Evolutionary conservation across 2,329 filamentous ascomycete species (phyloP).

Genomic region (Pseudocercospora vitis): DNA sequence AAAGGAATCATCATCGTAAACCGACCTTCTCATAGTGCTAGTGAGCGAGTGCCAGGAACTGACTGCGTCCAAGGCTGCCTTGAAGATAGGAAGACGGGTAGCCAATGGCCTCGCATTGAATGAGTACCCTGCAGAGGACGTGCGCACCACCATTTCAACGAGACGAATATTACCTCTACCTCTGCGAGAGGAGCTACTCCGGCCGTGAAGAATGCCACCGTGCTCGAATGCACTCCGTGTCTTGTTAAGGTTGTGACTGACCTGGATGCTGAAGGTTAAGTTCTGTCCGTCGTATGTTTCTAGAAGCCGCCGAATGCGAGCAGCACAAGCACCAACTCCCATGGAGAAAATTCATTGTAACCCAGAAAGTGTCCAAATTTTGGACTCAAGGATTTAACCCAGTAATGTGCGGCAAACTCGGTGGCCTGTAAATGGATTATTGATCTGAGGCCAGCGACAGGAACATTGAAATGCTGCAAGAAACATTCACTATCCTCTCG

Average conservation of each 20-base stretch:
- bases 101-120: conserved; percentile 15
- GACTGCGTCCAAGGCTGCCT: conserved; percentile 13
- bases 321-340: conserved; percentile 27
- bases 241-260: conserved; percentile 30
- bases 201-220: conserved; percentile 33
- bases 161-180: conserved; percentile 31
- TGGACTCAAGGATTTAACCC: conserved; percentile 26
- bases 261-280: conserved; percentile 31
- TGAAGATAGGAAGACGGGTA: conserved; percentile 21
- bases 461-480: conserved; percentile 33
- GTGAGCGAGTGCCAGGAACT: conserved; percentile 10
- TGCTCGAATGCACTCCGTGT: conserved; percentile 23
- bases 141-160: conserved; percentile 32
- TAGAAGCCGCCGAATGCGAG: conserved; percentile 32
- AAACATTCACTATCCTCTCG: too few relatives aligned
- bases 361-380: conserved; percentile 30
- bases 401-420: conserved; percentile 30
- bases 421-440: conserved; percentile 29
- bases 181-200: conserved; percentile 29
- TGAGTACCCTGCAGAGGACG: conserved; percentile 30
- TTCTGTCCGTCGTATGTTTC: conserved; percentile 28
- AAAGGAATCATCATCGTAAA: conserved; percentile 8
- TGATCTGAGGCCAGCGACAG: conserved; percentile 27
- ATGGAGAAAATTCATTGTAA: conserved; percentile 23
- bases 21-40: conserved; percentile 4